These are phyloP conservation scores for Fusarium begoniae DNA, from an alignment of 2,329 filamentous ascomycete genomes.

Conservation along the genomic window DNA sequence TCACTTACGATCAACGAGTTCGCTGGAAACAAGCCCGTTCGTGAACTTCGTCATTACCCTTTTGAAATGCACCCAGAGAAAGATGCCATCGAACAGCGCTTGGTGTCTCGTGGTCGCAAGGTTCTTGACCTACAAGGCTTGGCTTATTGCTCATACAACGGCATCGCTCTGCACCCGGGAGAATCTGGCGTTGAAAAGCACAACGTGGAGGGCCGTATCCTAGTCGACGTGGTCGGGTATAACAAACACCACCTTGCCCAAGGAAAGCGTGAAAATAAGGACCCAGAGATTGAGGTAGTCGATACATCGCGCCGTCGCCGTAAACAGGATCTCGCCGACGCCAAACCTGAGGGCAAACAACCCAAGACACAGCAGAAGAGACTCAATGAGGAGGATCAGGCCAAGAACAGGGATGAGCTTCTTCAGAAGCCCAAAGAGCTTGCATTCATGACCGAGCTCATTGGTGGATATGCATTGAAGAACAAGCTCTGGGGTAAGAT, in stretches of 20 bases:
- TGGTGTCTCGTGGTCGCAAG: constrained; percentile 49
- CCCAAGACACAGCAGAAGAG: constrained; percentile 35
- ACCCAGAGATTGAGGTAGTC: constrained; percentile 42
- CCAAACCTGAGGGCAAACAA: not conserved
- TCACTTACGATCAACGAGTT: constrained; percentile 47
- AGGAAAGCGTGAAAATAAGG: constrained; percentile 49
- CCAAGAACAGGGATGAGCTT: constrained; percentile 52
- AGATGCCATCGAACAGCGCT: constrained; percentile 41
- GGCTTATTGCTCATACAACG: constrained; percentile 53
- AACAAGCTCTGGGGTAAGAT: constrained; percentile 56
- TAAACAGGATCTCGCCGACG: constrained; percentile 10
- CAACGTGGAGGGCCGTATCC: constrained; percentile 53
- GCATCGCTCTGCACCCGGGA: constrained; percentile 48
- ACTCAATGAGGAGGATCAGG: constrained; percentile 47
- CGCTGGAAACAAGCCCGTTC: constrained; percentile 52
- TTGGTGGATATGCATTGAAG: constrained; percentile 57
- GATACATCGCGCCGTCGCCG: constrained; percentile 4
- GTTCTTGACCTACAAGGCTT: constrained; percentile 55
- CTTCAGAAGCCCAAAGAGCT: constrained; percentile 50
- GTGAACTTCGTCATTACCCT: constrained; percentile 52
- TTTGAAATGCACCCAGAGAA: constrained; percentile 46
- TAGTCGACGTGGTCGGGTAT: constrained; percentile 54
- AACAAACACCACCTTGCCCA: constrained; percentile 52
- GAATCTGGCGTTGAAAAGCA: constrained; percentile 39
- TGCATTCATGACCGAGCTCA: constrained; percentile 52